Conservation (phyloP, 2,329 filamentous ascomycete genomes). For the Tolypocladium sp. region DNA sequence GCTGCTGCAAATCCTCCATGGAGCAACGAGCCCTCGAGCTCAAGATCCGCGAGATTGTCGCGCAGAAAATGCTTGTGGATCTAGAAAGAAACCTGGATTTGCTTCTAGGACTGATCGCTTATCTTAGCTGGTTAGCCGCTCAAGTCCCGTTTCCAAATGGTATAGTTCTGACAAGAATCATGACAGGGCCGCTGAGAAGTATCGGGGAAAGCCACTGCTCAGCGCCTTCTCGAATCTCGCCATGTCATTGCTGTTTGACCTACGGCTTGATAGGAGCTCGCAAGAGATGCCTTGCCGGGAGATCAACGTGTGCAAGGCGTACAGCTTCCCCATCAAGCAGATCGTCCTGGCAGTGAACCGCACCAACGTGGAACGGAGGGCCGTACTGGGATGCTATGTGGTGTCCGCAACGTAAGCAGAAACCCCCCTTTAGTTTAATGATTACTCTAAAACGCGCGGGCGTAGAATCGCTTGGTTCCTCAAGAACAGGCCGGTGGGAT, state of each 20-base stretch:
- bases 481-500: conserved; percentile 36
- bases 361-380: neutral
- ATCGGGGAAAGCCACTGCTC: conserved; percentile 6
- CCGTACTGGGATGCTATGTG: neutral
- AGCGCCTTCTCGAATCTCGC: conserved; percentile 7
- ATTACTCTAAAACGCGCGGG: neutral
- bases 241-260: conserved; percentile 8
- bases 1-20: conserved; percentile 10
- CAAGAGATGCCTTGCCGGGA: conserved; percentile 8
- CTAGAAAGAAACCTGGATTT: neutral
- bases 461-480: conserved; percentile 10
- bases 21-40: conserved; percentile 12
- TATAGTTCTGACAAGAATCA: neutral
- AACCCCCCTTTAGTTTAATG: neutral
- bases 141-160: neutral
- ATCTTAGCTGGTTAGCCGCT: neutral
- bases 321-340: conserved; percentile 8
- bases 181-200: conserved; percentile 6
- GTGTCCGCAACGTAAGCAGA: neutral
- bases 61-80: conserved; percentile 4
- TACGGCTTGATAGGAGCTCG: conserved; percentile 6
- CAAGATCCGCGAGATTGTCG: conserved; percentile 10
- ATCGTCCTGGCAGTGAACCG: neutral
- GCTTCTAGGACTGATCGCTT: neutral
- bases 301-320: conserved; percentile 5